Conservation (phyloP, 257 asterid species). For the Jasminum sambac region DNA sequence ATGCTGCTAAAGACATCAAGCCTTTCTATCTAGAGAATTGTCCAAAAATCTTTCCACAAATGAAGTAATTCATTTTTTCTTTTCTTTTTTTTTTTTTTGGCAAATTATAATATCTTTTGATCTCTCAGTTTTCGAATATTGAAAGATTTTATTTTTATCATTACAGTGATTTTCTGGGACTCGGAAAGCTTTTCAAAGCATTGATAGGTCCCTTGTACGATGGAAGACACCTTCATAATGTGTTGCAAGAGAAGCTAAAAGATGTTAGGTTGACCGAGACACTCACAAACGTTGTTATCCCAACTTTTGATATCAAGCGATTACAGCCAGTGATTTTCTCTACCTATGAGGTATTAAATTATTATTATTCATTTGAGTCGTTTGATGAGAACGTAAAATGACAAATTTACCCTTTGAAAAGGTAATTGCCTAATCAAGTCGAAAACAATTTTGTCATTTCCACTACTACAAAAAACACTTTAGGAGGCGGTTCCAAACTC, state of each 20-base stretch:
- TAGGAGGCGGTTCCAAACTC: too few relatives aligned
- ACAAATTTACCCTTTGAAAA: too few relatives aligned
- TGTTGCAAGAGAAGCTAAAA: constrained; percentile 40
- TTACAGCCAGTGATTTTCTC: constrained; percentile 68
- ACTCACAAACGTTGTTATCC: constrained; percentile 60
- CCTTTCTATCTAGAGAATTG: constrained; percentile 57
- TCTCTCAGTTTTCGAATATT: background rate
- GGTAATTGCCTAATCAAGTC: too few relatives aligned
- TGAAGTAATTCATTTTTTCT: constrained; percentile 25
- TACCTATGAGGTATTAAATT: constrained; percentile 44
- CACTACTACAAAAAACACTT: too few relatives aligned
- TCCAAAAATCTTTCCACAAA: constrained; percentile 65
- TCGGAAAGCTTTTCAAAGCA: constrained; percentile 28
- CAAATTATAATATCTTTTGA: background rate
- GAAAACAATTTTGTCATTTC: too few relatives aligned
- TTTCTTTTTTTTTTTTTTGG: background rate
- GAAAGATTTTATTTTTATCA: background rate
- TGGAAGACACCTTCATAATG: constrained; percentile 49
- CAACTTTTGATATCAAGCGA: constrained; percentile 62
- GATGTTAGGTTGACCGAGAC: constrained; percentile 42
- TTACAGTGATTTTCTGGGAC: constrained; percentile 22
- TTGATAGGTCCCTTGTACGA: constrained; percentile 55
- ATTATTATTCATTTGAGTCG: too few relatives aligned
- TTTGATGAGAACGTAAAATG: too few relatives aligned
- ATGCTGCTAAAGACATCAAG: constrained; percentile 55